These are phyloP conservation scores for Chalciporus piperatus DNA, from an alignment of 768 basidiomycete species.

Conservation along the genomic window DNA sequence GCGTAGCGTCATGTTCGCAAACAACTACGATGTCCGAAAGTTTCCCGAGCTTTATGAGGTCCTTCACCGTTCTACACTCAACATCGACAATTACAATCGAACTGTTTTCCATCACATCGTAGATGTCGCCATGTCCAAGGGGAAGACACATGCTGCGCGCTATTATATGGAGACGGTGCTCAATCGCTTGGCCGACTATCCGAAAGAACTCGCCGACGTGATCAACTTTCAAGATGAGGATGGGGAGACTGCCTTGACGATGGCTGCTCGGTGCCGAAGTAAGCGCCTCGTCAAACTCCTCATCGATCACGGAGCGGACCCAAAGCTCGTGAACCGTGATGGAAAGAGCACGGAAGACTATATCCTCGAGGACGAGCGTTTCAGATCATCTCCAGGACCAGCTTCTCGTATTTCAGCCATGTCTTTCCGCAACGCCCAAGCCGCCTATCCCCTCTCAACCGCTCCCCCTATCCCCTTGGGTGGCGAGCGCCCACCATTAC, in stretches of 20 bases:
- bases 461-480: constrained; percentile 44
- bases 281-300: constrained; percentile 94
- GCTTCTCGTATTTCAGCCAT: constrained; percentile 62
- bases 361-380: constrained; percentile 96
- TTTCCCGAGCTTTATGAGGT: constrained; percentile 97
- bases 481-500: constrained; percentile 69
- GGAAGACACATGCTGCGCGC: constrained; percentile 94
- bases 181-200: constrained; percentile 83
- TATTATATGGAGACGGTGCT: constrained; percentile 99
- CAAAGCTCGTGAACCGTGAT: constrained; percentile 90
- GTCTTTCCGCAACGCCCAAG: constrained; percentile 73
- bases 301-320: constrained; percentile 94
- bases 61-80: constrained; percentile 94
- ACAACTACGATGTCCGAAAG: constrained; percentile 99
- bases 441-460: constrained; percentile 37
- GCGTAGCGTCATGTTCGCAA: constrained; percentile 99
- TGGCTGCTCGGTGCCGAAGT: constrained; percentile 93
- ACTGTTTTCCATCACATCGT: constrained; percentile 98
- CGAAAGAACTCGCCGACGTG: constrained; percentile 93
- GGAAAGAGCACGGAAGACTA: constrained; percentile 98
- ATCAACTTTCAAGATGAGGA: constrained; percentile 99
- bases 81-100: constrained; percentile 96
- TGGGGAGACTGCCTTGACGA: constrained; percentile 94
- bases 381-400: constrained; percentile 85
- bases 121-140: constrained; percentile 95